A percentile compares a stretch with the other conserved stretches of the same genome.
Evolutionary conservation across 2,329 filamentous ascomycete genomes (phyloP).

Genomic region (Phoma herbarum): DNA sequence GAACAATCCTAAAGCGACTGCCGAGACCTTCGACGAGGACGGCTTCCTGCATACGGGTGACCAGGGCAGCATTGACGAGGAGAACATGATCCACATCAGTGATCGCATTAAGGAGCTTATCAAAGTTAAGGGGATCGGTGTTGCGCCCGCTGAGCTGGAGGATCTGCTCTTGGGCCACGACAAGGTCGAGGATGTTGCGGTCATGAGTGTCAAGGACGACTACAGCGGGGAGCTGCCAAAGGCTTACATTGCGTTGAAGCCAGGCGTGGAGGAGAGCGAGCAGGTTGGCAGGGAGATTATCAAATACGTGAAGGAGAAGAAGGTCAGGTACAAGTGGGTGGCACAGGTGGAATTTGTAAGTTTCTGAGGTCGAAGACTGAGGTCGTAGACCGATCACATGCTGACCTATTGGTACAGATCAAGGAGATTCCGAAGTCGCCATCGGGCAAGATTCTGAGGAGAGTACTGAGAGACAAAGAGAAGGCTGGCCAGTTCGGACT

Average conservation of each 20-base stretch:
- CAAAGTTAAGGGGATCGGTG: constrained; percentile 71
- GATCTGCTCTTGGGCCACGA: constrained; percentile 67
- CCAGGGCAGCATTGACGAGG: constrained; percentile 63
- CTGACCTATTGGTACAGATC: background rate
- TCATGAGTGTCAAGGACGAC: constrained; percentile 63
- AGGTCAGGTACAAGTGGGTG: constrained; percentile 58
- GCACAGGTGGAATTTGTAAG: constrained; percentile 55
- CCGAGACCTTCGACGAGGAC: constrained; percentile 57
- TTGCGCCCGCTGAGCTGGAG: constrained; percentile 71
- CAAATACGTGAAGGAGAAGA: constrained; percentile 55
- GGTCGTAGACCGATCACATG: background rate
- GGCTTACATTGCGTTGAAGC: constrained; percentile 56
- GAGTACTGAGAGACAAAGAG: constrained; percentile 55
- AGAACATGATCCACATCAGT: constrained; percentile 66
- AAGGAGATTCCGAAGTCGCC: constrained; percentile 56
- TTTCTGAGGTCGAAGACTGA: background rate
- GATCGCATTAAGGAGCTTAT: constrained; percentile 75
- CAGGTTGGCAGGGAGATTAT: constrained; percentile 54
- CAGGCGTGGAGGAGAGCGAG: constrained; percentile 40
- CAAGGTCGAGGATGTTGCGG: constrained; percentile 65
- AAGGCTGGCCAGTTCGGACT: constrained; percentile 34
- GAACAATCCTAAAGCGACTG: constrained; percentile 54
- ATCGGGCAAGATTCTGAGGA: constrained; percentile 58
- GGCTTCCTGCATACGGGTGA: constrained; percentile 68
- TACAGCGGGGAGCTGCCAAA: constrained; percentile 59